Percentiles rank a stretch among this genome's conserved stretches.
Evolutionary conservation across 164 flowering plant genomes (phyloP).

Genomic region (Vitis amurensis): DNA sequence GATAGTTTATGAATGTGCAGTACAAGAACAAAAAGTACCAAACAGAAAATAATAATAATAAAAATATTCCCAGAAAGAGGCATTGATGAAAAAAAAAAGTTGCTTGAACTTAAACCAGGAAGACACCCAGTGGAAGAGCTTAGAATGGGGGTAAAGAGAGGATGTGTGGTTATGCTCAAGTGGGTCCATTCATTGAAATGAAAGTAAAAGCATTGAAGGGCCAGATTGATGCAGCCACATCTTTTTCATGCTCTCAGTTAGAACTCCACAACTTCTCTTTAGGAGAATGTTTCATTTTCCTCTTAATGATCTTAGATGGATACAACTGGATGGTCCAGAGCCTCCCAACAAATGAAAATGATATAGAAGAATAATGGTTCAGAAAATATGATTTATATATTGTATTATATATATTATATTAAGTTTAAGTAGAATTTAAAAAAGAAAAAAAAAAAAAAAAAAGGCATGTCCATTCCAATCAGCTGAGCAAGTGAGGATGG

Average conservation of each 20-base stretch:
- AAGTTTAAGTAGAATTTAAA: neutral
- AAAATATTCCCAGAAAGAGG: no score
- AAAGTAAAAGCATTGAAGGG: conserved; percentile 19
- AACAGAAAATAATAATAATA: no score
- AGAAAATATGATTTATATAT: no score
- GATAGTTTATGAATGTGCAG: no score
- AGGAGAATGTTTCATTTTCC: conserved; percentile 35
- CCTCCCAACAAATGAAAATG: conserved; percentile 24
- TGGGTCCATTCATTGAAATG: conserved; percentile 6
- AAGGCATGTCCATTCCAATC: neutral
- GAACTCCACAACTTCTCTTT: neutral
- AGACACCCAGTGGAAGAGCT: no score
- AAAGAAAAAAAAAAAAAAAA: neutral
- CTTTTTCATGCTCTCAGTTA: conserved; percentile 12
- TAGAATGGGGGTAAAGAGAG: neutral
- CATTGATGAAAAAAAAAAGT: no score
- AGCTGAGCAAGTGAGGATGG: neutral
- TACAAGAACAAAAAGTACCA: no score
- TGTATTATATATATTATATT: no score
- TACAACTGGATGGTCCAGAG: conserved; percentile 37
- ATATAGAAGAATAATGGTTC: conserved; percentile 11
- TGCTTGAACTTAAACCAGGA: no score
- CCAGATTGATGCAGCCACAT: conserved; percentile 6
- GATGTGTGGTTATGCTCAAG: neutral
- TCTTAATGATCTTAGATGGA: conserved; percentile 23